Evolutionary conservation across 805 yeast species (phyloP).

Genomic region (Cyberlindnera nakhonratchasimensis): DNA sequence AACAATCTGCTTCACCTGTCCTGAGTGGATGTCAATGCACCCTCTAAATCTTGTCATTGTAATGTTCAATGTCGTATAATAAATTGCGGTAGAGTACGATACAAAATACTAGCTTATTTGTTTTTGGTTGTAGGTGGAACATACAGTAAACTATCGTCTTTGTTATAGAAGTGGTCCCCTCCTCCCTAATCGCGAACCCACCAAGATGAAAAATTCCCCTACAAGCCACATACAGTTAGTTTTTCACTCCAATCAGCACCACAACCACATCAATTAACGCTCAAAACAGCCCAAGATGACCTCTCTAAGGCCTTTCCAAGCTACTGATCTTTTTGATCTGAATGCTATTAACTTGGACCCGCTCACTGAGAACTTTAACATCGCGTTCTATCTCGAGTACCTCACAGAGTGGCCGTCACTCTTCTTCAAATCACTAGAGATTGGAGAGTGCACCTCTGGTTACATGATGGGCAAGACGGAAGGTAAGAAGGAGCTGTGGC

Average conservation of each 20-base stretch:
- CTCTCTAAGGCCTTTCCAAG: conserved; percentile 81
- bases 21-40: conserved; percentile 92
- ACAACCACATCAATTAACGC: not conserved
- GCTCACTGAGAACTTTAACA: conserved; percentile 86
- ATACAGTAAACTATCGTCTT: too few species aligned
- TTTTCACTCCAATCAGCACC: not conserved
- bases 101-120: too few species aligned
- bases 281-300: conserved; percentile 61
- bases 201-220: too few species aligned
- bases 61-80: not conserved
- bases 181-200: too few species aligned
- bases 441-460: conserved; percentile 45
- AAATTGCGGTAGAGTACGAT: too few species aligned
- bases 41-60: conserved; percentile 86
- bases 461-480: conserved; percentile 97
- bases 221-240: not conserved
- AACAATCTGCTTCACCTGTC: conserved; percentile 94
- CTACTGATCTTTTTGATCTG: conserved; percentile 72
- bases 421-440: conserved; percentile 69
- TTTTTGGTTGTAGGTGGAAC: too few species aligned
- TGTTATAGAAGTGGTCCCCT: too few species aligned
- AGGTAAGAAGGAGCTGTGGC: conserved; percentile 85
- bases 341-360: conserved; percentile 82
- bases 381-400: conserved; percentile 81
- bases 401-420: conserved; percentile 84